phyloP scores from a whole-genome alignment of 306 rosid species.

The Abrus pulchellus region DNA sequence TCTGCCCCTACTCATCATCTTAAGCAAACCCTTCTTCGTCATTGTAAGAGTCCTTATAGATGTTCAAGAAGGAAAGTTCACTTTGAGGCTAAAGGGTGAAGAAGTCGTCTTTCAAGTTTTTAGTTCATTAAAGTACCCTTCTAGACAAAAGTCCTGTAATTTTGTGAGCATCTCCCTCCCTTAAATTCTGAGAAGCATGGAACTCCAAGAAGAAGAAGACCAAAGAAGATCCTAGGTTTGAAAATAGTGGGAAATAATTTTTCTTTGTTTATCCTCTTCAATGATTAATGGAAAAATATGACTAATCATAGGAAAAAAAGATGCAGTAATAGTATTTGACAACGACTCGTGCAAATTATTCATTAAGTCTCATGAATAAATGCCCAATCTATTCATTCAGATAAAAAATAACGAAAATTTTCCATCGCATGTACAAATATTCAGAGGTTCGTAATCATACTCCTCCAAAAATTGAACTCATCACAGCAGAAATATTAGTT shows the following conservation, averaged over 20 bases:
- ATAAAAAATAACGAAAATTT: not conserved
- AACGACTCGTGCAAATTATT: not conserved
- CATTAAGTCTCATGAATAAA: not conserved
- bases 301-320: not conserved
- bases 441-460: not conserved
- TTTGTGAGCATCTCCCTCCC: too few species aligned
- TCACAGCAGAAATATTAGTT: not conserved
- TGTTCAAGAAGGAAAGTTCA: too few species aligned
- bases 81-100: too few species aligned
- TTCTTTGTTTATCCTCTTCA: not conserved
- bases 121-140: too few species aligned
- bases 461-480: not conserved
- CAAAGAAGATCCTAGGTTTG: not conserved
- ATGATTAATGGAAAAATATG: not conserved
- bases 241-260: not conserved
- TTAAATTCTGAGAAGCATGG: too few species aligned
- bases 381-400: not conserved
- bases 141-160: too few species aligned
- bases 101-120: too few species aligned
- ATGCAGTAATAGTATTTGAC: not conserved
- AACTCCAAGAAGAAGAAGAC: too few species aligned
- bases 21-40: too few species aligned
- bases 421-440: not conserved
- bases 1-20: too few species aligned
- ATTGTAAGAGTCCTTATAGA: too few species aligned